These are phyloP conservation scores for Zizania palustris DNA, from an alignment of 202 grass and related monocot genomes.

Conservation along the genomic window DNA sequence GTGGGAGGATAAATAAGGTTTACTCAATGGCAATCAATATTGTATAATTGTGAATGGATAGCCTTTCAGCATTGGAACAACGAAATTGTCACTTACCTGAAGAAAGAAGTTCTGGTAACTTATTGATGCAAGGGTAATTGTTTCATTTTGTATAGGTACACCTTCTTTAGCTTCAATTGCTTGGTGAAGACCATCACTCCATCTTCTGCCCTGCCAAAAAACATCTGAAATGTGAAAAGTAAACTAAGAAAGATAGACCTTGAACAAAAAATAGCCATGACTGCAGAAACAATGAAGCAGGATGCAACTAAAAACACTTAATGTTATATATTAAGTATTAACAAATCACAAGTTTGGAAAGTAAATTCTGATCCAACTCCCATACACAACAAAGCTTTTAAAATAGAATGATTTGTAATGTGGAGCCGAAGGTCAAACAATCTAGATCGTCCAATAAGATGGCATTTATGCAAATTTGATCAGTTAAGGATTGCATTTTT, in stretches of 20 bases:
- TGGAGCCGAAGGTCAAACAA: not conserved
- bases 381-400: not conserved
- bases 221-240: constrained; percentile 34
- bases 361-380: not conserved
- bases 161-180: constrained; percentile 98
- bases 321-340: not conserved
- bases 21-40: not conserved
- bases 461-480: constrained; percentile 22
- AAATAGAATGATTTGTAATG: constrained; percentile 21
- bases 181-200: constrained; percentile 99
- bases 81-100: constrained; percentile 60
- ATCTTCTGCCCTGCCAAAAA: constrained; percentile 83
- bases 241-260: constrained; percentile 1
- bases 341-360: not conserved
- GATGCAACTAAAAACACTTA: not conserved
- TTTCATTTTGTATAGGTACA: constrained; percentile 95
- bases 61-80: constrained; percentile 15
- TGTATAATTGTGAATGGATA: constrained; percentile 1
- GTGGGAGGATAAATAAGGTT: not conserved
- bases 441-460: constrained; percentile 8
- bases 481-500: not conserved
- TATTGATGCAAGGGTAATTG: constrained; percentile 95
- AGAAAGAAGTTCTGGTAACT: constrained; percentile 99
- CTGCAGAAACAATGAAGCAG: not conserved
- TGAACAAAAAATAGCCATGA: not conserved